Evolutionary conservation across 768 basidiomycete species (phyloP).

Genomic region (Russula virescens): DNA sequence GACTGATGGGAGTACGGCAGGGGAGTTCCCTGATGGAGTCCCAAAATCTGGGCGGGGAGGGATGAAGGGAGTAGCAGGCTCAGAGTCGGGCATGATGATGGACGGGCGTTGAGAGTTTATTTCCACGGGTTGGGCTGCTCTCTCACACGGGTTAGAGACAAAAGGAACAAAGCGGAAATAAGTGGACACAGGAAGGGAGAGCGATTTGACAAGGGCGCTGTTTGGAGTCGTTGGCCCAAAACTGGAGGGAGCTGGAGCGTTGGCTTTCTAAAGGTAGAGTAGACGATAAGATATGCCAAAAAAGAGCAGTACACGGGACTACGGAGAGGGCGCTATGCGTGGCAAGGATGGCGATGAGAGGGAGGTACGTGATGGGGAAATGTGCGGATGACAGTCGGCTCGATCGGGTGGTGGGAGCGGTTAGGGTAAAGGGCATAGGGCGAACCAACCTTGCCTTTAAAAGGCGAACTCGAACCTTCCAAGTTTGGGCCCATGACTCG

Average conservation of each 20-base stretch:
- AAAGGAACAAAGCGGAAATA: conserved; percentile 7
- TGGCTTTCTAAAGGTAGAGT: not conserved
- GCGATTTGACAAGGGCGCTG: not conserved
- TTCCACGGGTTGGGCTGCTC: conserved; percentile 20
- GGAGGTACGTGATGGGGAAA: not conserved
- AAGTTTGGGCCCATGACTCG: too few species aligned
- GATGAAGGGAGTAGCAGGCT: conserved; percentile 30
- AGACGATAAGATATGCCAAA: conserved; percentile 9
- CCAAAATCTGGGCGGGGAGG: conserved; percentile 29
- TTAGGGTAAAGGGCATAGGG: conserved; percentile 12
- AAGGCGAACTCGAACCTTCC: not conserved
- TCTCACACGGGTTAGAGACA: conserved; percentile 1
- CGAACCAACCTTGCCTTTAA: conserved; percentile 6
- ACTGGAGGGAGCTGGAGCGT: not conserved
- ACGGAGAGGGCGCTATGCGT: not conserved
- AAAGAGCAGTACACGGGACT: not conserved
- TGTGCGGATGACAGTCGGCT: not conserved
- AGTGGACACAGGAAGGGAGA: not conserved
- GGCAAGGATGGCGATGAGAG: not conserved
- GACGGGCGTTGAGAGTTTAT: not conserved
- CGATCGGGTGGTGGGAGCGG: conserved; percentile 1
- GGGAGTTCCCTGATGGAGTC: conserved; percentile 22
- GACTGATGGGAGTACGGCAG: conserved; percentile 26
- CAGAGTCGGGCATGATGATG: conserved; percentile 21
- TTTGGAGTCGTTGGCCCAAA: not conserved